Conservation (phyloP, 306 rosid species). For the Cucurbita moschata region DNA sequence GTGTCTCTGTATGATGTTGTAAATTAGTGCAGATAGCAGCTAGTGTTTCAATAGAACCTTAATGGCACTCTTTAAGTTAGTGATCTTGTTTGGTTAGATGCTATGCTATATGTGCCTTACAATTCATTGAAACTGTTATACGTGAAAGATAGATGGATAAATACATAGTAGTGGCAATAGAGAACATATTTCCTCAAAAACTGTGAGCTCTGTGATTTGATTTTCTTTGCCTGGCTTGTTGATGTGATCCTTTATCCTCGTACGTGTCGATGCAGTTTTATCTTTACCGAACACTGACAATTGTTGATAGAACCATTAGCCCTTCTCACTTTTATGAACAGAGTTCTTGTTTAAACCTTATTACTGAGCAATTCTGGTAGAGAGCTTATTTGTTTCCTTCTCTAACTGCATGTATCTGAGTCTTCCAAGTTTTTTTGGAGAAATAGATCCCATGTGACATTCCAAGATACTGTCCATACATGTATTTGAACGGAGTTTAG, state of each 20-base stretch:
- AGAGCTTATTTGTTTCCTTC: not conserved
- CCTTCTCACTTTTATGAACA: not conserved
- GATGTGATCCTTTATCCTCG: not conserved
- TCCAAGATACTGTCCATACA: not conserved
- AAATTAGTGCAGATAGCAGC: constrained; percentile 27
- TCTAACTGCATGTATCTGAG: not conserved
- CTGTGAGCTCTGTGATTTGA: not conserved
- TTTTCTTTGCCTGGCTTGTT: not conserved
- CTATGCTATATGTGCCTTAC: not conserved
- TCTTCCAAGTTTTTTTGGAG: not conserved
- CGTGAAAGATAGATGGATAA: not conserved
- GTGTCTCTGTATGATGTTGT: constrained; percentile 28
- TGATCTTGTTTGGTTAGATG: not conserved
- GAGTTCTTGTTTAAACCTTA: not conserved
- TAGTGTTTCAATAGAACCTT: constrained; percentile 39
- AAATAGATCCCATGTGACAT: not conserved
- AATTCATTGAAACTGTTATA: not conserved
- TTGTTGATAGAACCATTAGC: not conserved
- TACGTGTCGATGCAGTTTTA: not conserved
- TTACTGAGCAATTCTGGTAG: not conserved
- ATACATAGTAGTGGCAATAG: not conserved
- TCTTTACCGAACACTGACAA: not conserved
- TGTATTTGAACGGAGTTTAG: not conserved
- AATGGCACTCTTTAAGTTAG: constrained; percentile 1
- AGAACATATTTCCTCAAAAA: not conserved